Evolutionary conservation across 2,329 filamentous ascomycete genomes (phyloP), one percentile per base, ranked within the genome.

Genomic region (Verticillium nonalfalfae): DNA sequence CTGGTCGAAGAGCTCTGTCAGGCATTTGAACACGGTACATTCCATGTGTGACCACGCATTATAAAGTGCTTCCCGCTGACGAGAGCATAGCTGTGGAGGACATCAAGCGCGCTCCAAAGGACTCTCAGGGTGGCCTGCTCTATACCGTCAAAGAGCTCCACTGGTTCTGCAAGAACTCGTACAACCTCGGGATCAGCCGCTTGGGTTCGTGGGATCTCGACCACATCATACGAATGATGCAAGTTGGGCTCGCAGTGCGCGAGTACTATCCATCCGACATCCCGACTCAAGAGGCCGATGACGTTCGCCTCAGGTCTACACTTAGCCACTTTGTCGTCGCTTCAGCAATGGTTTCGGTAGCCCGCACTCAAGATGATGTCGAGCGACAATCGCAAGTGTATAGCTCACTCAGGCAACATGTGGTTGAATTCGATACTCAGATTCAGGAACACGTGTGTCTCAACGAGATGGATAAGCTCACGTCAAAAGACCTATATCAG

Each of bases 121-220:
- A 76, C 65, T 71, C 67, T 50, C 68, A 76, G 18, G 78, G 76
- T 9, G 72, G 74, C 36, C 83, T 74, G 64, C 61, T 81, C 1
- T 92, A 93, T 69, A 84, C 81, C 0, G 62, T 81, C 0, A 72
- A 79, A 3, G 92, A 97, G 67, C 78, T 96, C 3, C 83, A 93
- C 66, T 96, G 92, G 92, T 93, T 96, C 71, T 89, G 88, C 40
- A 88, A 88, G 64, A 94, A 90, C 65, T 83, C 89, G 1, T 96
- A 96, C 76, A 96, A 95, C 66, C 72, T 93, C 7, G 88, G 87
- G 0, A 74, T 94, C 4, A 85, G 86, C 63, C 79, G 88, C 66
- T 79, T 80, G 1, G 77, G 82, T 3, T 65, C 62, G 1, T 88
- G 89, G 79, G 71, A 82, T 31, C 78, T 87, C 1, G 70, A 72